These are phyloP conservation scores for Yamadazyma philogaea DNA, from an alignment of 805 yeast genomes.

Conservation along the genomic window DNA sequence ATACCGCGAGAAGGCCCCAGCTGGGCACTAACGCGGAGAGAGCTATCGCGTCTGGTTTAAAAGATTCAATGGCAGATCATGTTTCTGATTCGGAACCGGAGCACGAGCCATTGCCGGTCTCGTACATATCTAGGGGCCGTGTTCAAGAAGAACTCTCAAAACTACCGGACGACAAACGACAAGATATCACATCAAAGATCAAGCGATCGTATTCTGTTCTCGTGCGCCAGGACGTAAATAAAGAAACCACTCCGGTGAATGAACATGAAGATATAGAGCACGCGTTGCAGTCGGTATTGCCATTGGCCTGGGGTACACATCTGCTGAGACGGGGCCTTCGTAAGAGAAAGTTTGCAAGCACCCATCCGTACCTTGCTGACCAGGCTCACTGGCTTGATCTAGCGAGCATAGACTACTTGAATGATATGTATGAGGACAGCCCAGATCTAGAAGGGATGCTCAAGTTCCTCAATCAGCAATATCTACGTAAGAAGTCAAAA, in stretches of 20 bases:
- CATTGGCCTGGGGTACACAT: background rate
- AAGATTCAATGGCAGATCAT: constrained; percentile 11
- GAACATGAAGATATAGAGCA: constrained; percentile 10
- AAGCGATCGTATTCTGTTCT: background rate
- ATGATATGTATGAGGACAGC: constrained; percentile 35
- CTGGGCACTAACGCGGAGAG: background rate
- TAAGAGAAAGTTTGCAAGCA: constrained; percentile 41
- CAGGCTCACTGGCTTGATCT: constrained; percentile 44
- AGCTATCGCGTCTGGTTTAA: constrained; percentile 1
- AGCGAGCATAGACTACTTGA: constrained; percentile 32
- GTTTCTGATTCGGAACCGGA: constrained; percentile 33
- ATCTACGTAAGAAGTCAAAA: constrained; percentile 26
- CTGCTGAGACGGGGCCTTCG: constrained; percentile 18
- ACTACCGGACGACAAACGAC: background rate
- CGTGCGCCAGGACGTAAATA: background rate
- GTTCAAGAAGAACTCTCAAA: constrained; percentile 1
- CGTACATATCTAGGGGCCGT: constrained; percentile 7
- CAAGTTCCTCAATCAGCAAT: constrained; percentile 33
- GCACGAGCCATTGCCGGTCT: constrained; percentile 11
- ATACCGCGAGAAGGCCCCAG: background rate
- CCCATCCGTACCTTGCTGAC: constrained; percentile 45
- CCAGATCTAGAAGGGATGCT: constrained; percentile 33
- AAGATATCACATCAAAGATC: background rate
- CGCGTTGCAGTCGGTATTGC: constrained; percentile 12
- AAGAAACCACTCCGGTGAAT: background rate